A percentile compares a stretch with the other conserved stretches of the same genome.
phyloP scores from a whole-genome alignment of 495 filamentous ascomycete species.

The Hypoxylon lienhwacheense region DNA sequence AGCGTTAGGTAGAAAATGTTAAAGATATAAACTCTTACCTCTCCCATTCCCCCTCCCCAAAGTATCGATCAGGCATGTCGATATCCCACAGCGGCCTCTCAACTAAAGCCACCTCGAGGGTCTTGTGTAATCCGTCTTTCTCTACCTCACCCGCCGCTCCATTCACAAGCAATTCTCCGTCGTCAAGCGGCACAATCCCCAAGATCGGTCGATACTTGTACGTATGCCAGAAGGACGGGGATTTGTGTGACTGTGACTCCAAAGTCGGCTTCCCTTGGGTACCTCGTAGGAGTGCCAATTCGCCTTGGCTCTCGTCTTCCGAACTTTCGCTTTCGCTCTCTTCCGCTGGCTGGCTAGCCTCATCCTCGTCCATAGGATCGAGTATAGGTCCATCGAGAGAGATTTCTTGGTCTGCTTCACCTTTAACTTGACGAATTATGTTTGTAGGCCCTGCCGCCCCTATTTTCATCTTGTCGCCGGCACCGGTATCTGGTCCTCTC shows the following conservation, averaged over 20 bases:
- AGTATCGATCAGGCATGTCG: conserved; percentile 73
- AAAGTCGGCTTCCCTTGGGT: conserved; percentile 23
- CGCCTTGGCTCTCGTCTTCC: conserved; percentile 40
- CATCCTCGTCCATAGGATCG: conserved; percentile 43
- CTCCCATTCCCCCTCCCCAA: conserved; percentile 65
- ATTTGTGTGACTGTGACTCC: conserved; percentile 28
- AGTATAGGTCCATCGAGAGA: conserved; percentile 19
- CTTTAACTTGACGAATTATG: conserved; percentile 32
- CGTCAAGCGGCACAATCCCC: conserved; percentile 74
- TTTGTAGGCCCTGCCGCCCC: conserved; percentile 45
- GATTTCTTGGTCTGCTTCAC: conserved; percentile 35
- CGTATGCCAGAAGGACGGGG: conserved; percentile 69
- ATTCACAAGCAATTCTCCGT: conserved; percentile 35
- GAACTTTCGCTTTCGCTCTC: conserved; percentile 50
- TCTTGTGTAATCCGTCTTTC: conserved; percentile 35
- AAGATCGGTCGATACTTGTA: conserved; percentile 91
- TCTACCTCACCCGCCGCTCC: conserved; percentile 11
- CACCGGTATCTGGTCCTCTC: conserved; percentile 56
- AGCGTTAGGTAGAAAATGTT: neutral
- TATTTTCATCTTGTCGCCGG: conserved; percentile 61
- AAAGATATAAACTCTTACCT: conserved; percentile 4
- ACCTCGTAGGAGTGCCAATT: conserved; percentile 45
- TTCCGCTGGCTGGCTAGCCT: conserved; percentile 41
- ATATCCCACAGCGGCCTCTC: conserved; percentile 87
- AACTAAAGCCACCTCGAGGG: conserved; percentile 79